These are phyloP conservation scores for Sporothrix brunneoviolacea DNA, from an alignment of 2,329 filamentous ascomycete genomes.

Conservation along the genomic window DNA sequence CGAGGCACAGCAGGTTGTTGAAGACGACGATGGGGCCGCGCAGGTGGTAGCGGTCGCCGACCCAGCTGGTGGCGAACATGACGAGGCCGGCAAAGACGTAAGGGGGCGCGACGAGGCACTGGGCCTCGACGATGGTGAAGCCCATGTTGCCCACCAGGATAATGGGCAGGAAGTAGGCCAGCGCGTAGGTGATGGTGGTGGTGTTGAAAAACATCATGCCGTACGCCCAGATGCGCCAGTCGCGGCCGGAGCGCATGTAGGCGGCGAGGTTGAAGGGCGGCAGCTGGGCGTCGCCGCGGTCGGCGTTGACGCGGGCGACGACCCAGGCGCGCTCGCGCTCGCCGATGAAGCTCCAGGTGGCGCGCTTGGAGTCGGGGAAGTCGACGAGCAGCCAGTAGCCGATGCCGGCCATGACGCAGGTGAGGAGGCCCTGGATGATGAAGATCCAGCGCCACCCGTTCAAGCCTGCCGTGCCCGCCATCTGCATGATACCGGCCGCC, in stretches of 20 bases:
- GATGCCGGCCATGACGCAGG: slow-evolving; percentile 41
- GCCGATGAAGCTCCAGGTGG: slow-evolving; percentile 47
- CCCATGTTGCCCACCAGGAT: slow-evolving; percentile 59
- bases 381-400: slow-evolving; percentile 56
- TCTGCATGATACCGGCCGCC: slow-evolving; percentile 62
- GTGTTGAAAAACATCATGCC: slow-evolving; percentile 56
- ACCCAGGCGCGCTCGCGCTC: slow-evolving; percentile 46
- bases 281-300: slow-evolving; percentile 50
- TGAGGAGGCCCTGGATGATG: slow-evolving; percentile 47
- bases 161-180: slow-evolving; percentile 73
- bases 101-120: slow-evolving; percentile 66
- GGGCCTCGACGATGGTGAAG: slow-evolving; percentile 56
- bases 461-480: slow-evolving; percentile 38
- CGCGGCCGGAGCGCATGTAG: slow-evolving; percentile 41
- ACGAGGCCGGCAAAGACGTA: slow-evolving; percentile 59
- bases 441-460: slow-evolving; percentile 59
- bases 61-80: slow-evolving; percentile 54
- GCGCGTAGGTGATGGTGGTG: slow-evolving; percentile 66
- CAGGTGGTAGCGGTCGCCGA: slow-evolving; percentile 59
- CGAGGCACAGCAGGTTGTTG: slow-evolving; percentile 48
- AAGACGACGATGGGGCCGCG: slow-evolving; percentile 60
- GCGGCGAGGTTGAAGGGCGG: slow-evolving; percentile 44
- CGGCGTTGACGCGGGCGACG: slow-evolving; percentile 46
- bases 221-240: slow-evolving; percentile 58
- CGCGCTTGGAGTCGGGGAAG: slow-evolving; percentile 52